Percentiles rank a stretch among this genome's conserved stretches.
phyloP scores from a whole-genome alignment of 2,329 filamentous ascomycete species.

The Apiospora pterosperma region DNA sequence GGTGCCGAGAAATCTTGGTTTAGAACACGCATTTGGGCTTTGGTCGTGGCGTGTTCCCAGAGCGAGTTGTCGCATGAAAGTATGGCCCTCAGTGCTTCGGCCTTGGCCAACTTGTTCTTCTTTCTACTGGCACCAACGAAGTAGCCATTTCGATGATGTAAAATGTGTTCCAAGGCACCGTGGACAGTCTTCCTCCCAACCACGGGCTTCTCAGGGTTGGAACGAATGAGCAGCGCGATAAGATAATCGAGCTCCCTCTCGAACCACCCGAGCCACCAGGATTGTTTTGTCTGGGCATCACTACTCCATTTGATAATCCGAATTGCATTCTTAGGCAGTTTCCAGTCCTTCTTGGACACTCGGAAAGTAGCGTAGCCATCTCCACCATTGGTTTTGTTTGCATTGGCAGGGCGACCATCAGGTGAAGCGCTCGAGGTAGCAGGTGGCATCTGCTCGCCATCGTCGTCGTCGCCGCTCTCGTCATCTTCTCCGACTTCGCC shows the following conservation, averaged over 20 bases:
- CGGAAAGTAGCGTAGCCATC: not conserved
- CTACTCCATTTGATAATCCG: not conserved
- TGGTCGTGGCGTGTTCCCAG: not conserved
- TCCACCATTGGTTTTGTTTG: not conserved
- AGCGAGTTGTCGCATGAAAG: not conserved
- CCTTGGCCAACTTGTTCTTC: not conserved
- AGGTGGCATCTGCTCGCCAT: not conserved
- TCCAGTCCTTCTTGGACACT: not conserved
- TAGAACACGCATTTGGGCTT: not conserved
- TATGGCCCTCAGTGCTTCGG: not conserved
- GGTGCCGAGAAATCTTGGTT: not conserved
- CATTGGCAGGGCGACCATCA: not conserved
- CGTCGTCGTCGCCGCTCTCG: not conserved
- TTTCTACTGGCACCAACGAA: not conserved
- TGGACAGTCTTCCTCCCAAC: not conserved
- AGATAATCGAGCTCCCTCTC: slow-evolving; percentile 1
- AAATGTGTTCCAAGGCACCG: not conserved
- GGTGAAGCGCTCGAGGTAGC: not conserved
- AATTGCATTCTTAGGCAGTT: not conserved
- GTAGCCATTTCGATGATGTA: not conserved
- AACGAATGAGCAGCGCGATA: slow-evolving; percentile 1
- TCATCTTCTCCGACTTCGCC: slow-evolving; percentile 6
- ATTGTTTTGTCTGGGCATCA: not conserved
- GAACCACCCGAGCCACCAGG: not conserved
- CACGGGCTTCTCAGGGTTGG: not conserved